Conservation (phyloP, 2,329 filamentous ascomycete species). For the Exophiala oligosperma region DNA sequence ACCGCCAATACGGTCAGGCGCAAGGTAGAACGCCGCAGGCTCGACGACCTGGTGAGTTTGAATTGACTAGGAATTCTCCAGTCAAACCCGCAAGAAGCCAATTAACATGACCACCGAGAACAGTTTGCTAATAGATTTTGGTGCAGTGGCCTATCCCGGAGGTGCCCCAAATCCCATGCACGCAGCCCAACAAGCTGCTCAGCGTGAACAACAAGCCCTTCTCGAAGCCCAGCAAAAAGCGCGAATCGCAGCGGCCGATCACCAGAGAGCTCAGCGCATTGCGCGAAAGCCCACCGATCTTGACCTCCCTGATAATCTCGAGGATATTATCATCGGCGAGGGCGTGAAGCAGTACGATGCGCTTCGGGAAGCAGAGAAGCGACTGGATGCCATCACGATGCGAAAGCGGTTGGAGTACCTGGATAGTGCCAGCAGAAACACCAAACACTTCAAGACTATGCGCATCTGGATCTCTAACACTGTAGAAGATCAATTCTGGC, state of each 20-base stretch:
- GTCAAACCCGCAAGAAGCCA: neutral
- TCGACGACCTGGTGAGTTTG: slow-evolving; percentile 30
- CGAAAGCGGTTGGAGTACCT: slow-evolving; percentile 89
- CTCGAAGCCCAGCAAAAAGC: slow-evolving; percentile 25
- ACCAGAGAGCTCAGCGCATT: slow-evolving; percentile 64
- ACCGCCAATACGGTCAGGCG: slow-evolving; percentile 28
- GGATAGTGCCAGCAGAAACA: slow-evolving; percentile 72
- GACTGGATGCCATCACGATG: slow-evolving; percentile 88
- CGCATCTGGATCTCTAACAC: slow-evolving; percentile 96
- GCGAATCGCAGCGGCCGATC: slow-evolving; percentile 29
- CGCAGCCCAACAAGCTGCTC: slow-evolving; percentile 18
- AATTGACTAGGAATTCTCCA: slow-evolving; percentile 1
- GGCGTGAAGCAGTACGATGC: slow-evolving; percentile 79
- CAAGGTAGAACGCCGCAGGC: slow-evolving; percentile 23
- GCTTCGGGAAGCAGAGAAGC: slow-evolving; percentile 81
- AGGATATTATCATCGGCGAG: slow-evolving; percentile 78
- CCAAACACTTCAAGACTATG: slow-evolving; percentile 80
- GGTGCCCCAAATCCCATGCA: neutral
- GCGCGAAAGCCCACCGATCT: slow-evolving; percentile 92
- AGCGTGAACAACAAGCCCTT: slow-evolving; percentile 5
- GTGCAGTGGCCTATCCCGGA: neutral
- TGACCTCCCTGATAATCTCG: slow-evolving; percentile 87
- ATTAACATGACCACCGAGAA: too few relatives aligned
- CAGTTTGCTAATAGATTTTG: neutral
- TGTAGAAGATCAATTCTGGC: slow-evolving; percentile 92